These are phyloP conservation scores for Alternaria infectoria DNA, from an alignment of 2,329 filamentous ascomycete genomes.

Conservation along the genomic window DNA sequence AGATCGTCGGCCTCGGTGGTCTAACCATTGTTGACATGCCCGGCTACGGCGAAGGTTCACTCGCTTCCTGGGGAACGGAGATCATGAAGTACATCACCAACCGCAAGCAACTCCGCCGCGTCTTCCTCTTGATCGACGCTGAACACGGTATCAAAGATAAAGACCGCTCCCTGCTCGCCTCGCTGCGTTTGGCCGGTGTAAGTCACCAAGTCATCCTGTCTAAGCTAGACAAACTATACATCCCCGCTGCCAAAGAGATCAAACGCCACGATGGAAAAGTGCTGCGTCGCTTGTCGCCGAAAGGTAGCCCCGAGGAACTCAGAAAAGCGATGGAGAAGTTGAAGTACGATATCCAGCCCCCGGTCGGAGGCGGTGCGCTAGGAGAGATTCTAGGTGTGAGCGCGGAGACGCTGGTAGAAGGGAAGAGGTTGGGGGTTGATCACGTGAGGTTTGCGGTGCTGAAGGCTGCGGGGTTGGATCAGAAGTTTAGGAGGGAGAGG, in stretches of 20 bases:
- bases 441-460: conserved; percentile 69
- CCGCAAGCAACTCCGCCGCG: conserved; percentile 66
- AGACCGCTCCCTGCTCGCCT: conserved; percentile 63
- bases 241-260: conserved; percentile 28
- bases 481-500: conserved; percentile 1
- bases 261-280: conserved; percentile 20
- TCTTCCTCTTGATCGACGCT: conserved; percentile 70
- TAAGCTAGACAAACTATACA: conserved; percentile 62
- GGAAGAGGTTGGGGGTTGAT: conserved; percentile 64
- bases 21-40: conserved; percentile 73
- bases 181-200: conserved; percentile 63
- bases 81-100: conserved; percentile 71
- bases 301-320: conserved; percentile 53
- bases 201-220: conserved; percentile 70
- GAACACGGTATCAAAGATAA: conserved; percentile 67
- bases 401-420: conserved; percentile 56
- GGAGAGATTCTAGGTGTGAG: conserved; percentile 68
- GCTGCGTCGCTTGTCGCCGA: conserved; percentile 18
- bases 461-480: conserved; percentile 54
- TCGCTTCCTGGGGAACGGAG: conserved; percentile 68
- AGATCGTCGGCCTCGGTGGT: conserved; percentile 47
- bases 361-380: conserved; percentile 49
- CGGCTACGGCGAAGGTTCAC: conserved; percentile 70
- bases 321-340: conserved; percentile 47
- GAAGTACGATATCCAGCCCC: conserved; percentile 44